A percentile compares a stretch with the other conserved stretches of the same genome.
Evolutionary conservation across 768 basidiomycete genomes (phyloP).

Genomic region (Leccinum ochraceum): DNA sequence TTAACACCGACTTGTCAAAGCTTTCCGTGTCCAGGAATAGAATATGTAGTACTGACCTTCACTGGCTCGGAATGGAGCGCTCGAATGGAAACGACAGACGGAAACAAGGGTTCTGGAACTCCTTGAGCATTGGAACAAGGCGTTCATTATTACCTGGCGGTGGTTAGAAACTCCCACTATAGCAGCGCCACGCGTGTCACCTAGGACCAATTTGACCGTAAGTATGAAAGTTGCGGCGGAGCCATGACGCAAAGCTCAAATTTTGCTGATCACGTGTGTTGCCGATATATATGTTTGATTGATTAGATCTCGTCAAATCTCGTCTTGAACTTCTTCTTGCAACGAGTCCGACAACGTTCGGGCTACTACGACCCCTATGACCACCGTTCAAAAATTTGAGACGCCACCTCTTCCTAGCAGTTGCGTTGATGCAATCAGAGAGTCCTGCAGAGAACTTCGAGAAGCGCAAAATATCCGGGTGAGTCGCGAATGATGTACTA

Average conservation of each 20-base stretch:
- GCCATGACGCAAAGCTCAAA: neutral
- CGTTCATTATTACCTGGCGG: slow-evolving; percentile 16
- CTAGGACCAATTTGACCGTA: no score
- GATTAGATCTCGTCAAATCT: neutral
- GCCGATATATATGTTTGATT: neutral
- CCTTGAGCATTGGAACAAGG: slow-evolving; percentile 15
- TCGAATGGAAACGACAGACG: slow-evolving; percentile 16
- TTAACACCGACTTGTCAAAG: neutral
- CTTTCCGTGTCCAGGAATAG: neutral
- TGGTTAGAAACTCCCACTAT: neutral
- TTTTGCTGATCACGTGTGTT: neutral
- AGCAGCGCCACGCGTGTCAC: neutral
- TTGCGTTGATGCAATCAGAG: slow-evolving; percentile 53
- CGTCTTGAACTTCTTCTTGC: neutral
- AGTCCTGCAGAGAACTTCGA: slow-evolving; percentile 52
- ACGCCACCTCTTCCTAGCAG: slow-evolving; percentile 46
- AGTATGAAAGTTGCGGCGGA: no score
- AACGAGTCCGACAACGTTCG: neutral
- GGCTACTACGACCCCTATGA: slow-evolving; percentile 12
- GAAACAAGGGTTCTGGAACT: slow-evolving; percentile 4
- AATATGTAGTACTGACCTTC: slow-evolving; percentile 21
- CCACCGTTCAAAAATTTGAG: neutral
- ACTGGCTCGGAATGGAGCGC: slow-evolving; percentile 8
- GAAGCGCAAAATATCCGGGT: slow-evolving; percentile 53
- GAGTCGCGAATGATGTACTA: slow-evolving; percentile 24